Evolutionary conservation across 2,329 filamentous ascomycete genomes (phyloP).

Genomic region (Ophiocordyceps camponoti-rufipedis): DNA sequence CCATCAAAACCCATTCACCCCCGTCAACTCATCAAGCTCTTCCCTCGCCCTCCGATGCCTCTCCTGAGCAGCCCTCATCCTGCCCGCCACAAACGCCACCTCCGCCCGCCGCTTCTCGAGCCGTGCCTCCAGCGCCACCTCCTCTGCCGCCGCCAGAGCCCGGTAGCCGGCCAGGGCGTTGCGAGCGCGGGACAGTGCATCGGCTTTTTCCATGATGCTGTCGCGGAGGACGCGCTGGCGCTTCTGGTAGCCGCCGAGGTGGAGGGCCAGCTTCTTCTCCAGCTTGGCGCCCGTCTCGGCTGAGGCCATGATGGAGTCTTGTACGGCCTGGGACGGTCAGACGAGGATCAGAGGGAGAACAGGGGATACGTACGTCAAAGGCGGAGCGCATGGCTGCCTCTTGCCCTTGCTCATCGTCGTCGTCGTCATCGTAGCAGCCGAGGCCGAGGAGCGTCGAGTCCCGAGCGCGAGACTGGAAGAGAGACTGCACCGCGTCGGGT

Average conservation of each 20-base stretch:
- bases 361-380: slow-evolving; percentile 45
- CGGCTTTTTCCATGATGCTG: slow-evolving; percentile 61
- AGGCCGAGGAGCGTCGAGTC: slow-evolving; percentile 56
- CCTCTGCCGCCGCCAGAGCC: slow-evolving; percentile 61
- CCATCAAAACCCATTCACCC: slow-evolving; percentile 21
- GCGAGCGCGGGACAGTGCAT: slow-evolving; percentile 55
- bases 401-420: slow-evolving; percentile 50
- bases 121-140: slow-evolving; percentile 53
- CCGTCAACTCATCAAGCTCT: slow-evolving; percentile 47
- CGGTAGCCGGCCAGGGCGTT: slow-evolving; percentile 57
- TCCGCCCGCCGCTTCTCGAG: slow-evolving; percentile 66
- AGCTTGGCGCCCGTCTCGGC: slow-evolving; percentile 73
- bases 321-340: slow-evolving; percentile 35
- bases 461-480: slow-evolving; percentile 33
- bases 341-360: neutral
- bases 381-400: slow-evolving; percentile 44
- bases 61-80: slow-evolving; percentile 85
- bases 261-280: slow-evolving; percentile 80
- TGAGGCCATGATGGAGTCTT: slow-evolving; percentile 52
- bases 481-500: slow-evolving; percentile 30
- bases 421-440: slow-evolving; percentile 60
- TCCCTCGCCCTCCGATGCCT: slow-evolving; percentile 58
- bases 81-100: slow-evolving; percentile 57
- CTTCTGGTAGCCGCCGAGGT: slow-evolving; percentile 80
- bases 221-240: slow-evolving; percentile 62